Conservation (phyloP, 306 rosid genomes). For the Senna tora region DNA sequence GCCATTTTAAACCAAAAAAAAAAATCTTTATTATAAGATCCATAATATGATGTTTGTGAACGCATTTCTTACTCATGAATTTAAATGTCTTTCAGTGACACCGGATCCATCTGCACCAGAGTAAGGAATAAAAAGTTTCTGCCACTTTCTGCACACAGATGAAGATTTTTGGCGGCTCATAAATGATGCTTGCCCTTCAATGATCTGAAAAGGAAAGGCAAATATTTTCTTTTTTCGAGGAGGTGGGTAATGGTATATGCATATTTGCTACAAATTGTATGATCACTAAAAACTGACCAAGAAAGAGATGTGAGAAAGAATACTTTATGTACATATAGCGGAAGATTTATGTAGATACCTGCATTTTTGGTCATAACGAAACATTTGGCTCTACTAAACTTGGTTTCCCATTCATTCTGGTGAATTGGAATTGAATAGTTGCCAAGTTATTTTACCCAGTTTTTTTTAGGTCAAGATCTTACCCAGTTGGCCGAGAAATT, state of each 20-base stretch:
- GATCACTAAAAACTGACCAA: neutral
- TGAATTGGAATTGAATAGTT: neutral
- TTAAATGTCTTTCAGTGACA: constrained; percentile 39
- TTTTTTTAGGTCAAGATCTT: too few relatives aligned
- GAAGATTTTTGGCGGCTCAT: constrained; percentile 31
- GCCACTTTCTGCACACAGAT: neutral
- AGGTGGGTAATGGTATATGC: neutral
- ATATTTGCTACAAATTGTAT: neutral
- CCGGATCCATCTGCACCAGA: constrained; percentile 42
- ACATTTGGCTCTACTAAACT: neutral
- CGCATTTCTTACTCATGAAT: constrained; percentile 32
- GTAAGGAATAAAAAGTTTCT: constrained; percentile 24
- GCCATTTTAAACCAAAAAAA: neutral
- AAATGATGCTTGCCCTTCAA: constrained; percentile 10
- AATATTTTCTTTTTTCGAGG: neutral
- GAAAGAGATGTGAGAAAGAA: neutral
- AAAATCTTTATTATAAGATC: too few relatives aligned
- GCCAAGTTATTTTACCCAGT: neutral
- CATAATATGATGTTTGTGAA: too few relatives aligned
- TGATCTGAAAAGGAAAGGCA: neutral
- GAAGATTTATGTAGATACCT: constrained; percentile 33
- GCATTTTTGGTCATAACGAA: constrained; percentile 29
- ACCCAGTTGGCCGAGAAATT: neutral
- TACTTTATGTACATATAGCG: constrained; percentile 25
- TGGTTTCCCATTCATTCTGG: neutral